Evolutionary conservation across 1,284 basidiomycete genomes (phyloP).

Genomic region (Schizophyllum commune): DNA sequence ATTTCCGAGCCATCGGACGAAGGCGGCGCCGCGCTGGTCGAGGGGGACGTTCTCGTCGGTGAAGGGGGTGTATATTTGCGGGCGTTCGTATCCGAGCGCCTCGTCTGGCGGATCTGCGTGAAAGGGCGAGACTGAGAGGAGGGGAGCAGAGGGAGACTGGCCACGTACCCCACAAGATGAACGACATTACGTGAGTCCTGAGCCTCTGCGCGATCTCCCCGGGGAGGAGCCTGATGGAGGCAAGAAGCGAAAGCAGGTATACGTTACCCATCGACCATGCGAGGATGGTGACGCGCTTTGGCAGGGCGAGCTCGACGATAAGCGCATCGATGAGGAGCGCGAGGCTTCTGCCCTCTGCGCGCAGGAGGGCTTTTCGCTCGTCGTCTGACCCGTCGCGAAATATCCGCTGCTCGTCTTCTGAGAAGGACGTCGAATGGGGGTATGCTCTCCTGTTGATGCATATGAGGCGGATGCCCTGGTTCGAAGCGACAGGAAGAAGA

Average conservation of each 20-base stretch:
- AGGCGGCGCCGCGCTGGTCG: neutral
- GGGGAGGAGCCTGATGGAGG: neutral
- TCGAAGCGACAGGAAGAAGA: conserved; percentile 1
- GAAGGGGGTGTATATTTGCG: neutral
- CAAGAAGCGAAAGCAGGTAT: neutral
- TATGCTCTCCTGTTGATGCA: conserved; percentile 18
- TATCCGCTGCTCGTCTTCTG: neutral
- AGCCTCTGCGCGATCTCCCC: neutral
- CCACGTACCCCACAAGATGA: neutral
- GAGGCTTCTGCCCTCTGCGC: neutral
- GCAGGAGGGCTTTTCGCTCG: neutral
- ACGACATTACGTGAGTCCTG: neutral
- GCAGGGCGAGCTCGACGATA: neutral
- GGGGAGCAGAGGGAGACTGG: neutral
- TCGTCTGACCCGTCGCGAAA: neutral
- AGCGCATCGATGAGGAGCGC: neutral
- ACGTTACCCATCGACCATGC: neutral
- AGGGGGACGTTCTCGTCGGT: neutral
- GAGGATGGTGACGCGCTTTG: neutral
- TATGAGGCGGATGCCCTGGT: conserved; percentile 17
- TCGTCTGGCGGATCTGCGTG: neutral
- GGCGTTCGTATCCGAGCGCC: neutral
- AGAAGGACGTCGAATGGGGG: conserved; percentile 12
- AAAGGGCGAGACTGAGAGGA: neutral
- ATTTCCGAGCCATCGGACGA: neutral